phyloP scores from a whole-genome alignment of 1,284 basidiomycete genomes.

The Flammula alnicola region DNA sequence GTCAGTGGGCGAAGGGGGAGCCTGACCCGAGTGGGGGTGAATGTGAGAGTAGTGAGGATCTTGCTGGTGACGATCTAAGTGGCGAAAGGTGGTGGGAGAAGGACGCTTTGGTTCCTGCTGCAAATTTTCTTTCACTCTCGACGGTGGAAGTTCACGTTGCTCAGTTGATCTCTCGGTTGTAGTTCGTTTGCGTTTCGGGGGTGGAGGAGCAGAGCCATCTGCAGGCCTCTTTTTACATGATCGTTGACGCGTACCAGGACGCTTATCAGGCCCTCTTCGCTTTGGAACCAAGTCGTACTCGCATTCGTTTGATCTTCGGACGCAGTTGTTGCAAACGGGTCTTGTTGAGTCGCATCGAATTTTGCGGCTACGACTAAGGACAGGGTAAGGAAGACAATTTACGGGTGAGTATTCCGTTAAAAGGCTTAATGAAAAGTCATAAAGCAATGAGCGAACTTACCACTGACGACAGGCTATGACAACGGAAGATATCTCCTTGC shows the following conservation, averaged over 20 bases:
- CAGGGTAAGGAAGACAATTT: slow-evolving; percentile 32
- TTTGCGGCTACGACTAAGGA: slow-evolving; percentile 74
- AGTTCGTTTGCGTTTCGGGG: slow-evolving; percentile 66
- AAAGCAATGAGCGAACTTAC: slow-evolving; percentile 42
- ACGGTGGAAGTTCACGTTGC: slow-evolving; percentile 29
- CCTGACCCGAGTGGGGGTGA: slow-evolving; percentile 24
- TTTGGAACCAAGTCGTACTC: slow-evolving; percentile 80
- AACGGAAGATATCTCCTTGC: slow-evolving; percentile 65
- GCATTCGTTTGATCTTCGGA: slow-evolving; percentile 73
- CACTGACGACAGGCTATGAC: slow-evolving; percentile 74
- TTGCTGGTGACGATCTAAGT: slow-evolving; percentile 26
- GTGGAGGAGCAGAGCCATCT: slow-evolving; percentile 55
- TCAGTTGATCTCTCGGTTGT: slow-evolving; percentile 34
- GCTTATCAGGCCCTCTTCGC: slow-evolving; percentile 81
- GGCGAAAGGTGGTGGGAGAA: slow-evolving; percentile 28
- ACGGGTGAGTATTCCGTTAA: slow-evolving; percentile 42
- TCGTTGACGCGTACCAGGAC: slow-evolving; percentile 78
- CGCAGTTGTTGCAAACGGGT: slow-evolving; percentile 79
- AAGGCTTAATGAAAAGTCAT: slow-evolving; percentile 43
- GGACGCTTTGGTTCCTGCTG: slow-evolving; percentile 35
- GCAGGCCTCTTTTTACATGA: slow-evolving; percentile 77
- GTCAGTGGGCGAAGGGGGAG: slow-evolving; percentile 30
- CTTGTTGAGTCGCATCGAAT: slow-evolving; percentile 83
- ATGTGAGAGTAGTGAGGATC: slow-evolving; percentile 25
- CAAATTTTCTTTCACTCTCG: slow-evolving; percentile 40